phyloP scores from a whole-genome alignment of 257 asterid species.

The Lycium barbarum region DNA sequence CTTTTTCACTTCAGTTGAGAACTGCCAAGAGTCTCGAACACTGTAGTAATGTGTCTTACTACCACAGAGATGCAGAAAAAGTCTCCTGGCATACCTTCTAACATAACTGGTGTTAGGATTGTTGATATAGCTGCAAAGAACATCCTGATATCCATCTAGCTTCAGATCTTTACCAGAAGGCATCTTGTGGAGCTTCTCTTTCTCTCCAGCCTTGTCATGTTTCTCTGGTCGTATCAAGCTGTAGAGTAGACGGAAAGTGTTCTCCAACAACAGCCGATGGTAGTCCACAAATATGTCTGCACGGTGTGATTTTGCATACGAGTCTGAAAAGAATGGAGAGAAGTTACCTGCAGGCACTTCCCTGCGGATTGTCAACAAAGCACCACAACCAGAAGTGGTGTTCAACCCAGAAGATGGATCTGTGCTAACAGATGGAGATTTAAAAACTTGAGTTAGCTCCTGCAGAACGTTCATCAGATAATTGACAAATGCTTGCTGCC shows the following conservation, averaged over 20 bases:
- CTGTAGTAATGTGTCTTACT: slow-evolving; percentile 98
- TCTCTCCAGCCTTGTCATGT: slow-evolving; percentile 94
- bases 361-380: slow-evolving; percentile 79
- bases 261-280: slow-evolving; percentile 82
- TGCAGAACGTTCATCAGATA: slow-evolving; percentile 95
- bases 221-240: slow-evolving; percentile 98
- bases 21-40: slow-evolving; percentile 96
- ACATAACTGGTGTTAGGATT: slow-evolving; percentile 83
- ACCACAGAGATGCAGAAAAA: slow-evolving; percentile 95
- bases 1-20: slow-evolving; percentile 86
- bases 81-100: slow-evolving; percentile 95
- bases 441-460: slow-evolving; percentile 83
- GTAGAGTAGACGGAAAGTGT: slow-evolving; percentile 89
- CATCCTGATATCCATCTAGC: slow-evolving; percentile 97
- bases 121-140: slow-evolving; percentile 95
- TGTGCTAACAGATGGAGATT: slow-evolving; percentile 67
- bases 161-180: slow-evolving; percentile 83
- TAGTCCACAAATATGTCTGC: slow-evolving; percentile 91
- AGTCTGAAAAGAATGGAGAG: slow-evolving; percentile 93
- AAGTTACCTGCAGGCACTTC: slow-evolving; percentile 98
- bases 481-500: slow-evolving; percentile 84
- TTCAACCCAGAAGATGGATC: slow-evolving; percentile 65
- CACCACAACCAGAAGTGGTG: slow-evolving; percentile 91
- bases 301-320: slow-evolving; percentile 94
- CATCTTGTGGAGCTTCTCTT: slow-evolving; percentile 70